Base-by-base conservation (phyloP, 2,329 filamentous ascomycete species). In the Fusarium setosum region DNA sequence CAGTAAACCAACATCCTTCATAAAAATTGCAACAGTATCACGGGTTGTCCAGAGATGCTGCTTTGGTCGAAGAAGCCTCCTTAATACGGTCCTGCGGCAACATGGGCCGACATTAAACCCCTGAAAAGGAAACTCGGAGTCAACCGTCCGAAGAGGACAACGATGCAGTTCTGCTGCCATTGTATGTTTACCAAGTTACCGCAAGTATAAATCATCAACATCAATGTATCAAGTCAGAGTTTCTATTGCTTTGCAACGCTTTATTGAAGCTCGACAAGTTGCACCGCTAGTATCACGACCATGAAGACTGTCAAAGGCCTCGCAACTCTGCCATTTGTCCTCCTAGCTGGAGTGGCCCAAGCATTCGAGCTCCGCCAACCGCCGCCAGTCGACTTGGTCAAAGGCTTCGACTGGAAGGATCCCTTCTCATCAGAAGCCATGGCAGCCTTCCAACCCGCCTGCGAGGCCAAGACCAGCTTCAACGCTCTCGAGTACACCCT, bases 401-500 rank as follows among this genome's bases (percentile, higher is more conserved):
- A 77, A 24, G 74, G 76, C 63, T 83, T 82, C 65, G 68, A 73
- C 48, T 83, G 80, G 80, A 63, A 68, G 31, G 70, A 82, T 61
- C 81, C 81, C 5, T 82, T 82, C 73, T 50, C 61, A 6, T 65
- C 67, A 11, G 62, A 66, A 12, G 38, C 63, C 20, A 69, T 75
- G 37, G 64, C 70, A 32, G 61, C 69, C 29, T 81, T 79, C 64
- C 63, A 72, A 4, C 56, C 77, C 7, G 49, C 70, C 15, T 83
- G 82, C 70, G 72, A 76, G 26, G 72, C 73, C 18, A 65, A 72
- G 32, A 61, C 60, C 47, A 75, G 72, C 17, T 82, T 83, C 68
- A 17, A 61, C 5, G 81, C 80, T 4, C 59, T 63, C 8, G 80
- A 83, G 69, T 82, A 76, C 70, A 78, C 79, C 38, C 80, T 83